phyloP scores from a whole-genome alignment of 768 basidiomycete species.

The Tylopilus intermedius region DNA sequence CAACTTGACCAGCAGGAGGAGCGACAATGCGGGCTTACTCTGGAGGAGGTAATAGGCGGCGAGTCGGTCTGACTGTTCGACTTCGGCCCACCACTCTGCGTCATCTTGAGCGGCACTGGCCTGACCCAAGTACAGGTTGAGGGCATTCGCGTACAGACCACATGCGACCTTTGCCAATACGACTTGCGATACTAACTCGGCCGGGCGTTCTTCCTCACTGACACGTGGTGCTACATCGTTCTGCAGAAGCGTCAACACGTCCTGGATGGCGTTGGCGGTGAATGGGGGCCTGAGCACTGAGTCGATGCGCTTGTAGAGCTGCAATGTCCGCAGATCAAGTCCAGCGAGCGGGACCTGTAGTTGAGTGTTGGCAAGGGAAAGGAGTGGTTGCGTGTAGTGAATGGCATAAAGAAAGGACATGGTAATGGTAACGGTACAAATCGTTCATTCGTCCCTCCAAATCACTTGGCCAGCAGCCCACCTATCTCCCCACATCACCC shows the following conservation, averaged over 20 bases:
- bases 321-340: constrained; percentile 9
- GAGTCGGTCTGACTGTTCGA: constrained; percentile 54
- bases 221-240: not conserved
- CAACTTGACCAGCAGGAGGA: not conserved
- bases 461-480: constrained; percentile 83
- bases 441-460: constrained; percentile 64
- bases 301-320: constrained; percentile 14
- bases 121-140: constrained; percentile 61
- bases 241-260: constrained; percentile 17
- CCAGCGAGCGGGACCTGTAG: constrained; percentile 1
- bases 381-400: constrained; percentile 27
- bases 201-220: not conserved
- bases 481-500: constrained; percentile 83
- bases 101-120: constrained; percentile 70
- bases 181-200: constrained; percentile 24
- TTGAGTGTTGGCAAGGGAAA: constrained; percentile 14
- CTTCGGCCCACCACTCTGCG: constrained; percentile 79
- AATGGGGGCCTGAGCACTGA: constrained; percentile 20
- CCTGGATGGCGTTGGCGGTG: constrained; percentile 12
- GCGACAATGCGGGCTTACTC: constrained; percentile 45
- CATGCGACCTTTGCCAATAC: constrained; percentile 48
- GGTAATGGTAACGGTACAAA: constrained; percentile 5
- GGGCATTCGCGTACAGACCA: constrained; percentile 57
- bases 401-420: constrained; percentile 20
- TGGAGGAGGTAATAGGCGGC: constrained; percentile 69